Evolutionary conservation across 2,329 filamentous ascomycete genomes (phyloP).

Genomic region (Penicillium sp.): DNA sequence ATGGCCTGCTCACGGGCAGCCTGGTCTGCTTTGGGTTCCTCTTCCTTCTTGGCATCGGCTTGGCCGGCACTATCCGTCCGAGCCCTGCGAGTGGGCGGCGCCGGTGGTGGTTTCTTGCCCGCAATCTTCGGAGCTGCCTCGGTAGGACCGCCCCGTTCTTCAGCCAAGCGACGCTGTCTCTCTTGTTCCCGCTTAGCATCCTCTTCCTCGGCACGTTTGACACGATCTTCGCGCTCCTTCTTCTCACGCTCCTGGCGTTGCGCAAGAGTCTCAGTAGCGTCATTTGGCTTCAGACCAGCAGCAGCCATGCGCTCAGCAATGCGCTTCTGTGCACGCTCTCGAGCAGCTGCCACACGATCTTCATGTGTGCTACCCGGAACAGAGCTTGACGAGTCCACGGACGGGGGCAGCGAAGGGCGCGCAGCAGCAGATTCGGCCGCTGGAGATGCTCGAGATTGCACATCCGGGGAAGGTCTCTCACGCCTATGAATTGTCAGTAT

Average conservation of each 20-base stretch:
- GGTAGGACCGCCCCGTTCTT: conserved; percentile 64
- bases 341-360: conserved; percentile 92
- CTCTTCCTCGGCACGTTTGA: conserved; percentile 89
- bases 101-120: conserved; percentile 69
- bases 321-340: conserved; percentile 91
- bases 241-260: conserved; percentile 87
- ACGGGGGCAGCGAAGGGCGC: conserved; percentile 46
- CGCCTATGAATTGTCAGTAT: conserved; percentile 36
- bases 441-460: conserved; percentile 46
- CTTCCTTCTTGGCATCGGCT: conserved; percentile 57
- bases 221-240: conserved; percentile 79
- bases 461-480: conserved; percentile 53
- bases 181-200: conserved; percentile 85
- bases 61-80: conserved; percentile 54
- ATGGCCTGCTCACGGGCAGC: conserved; percentile 53
- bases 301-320: conserved; percentile 96
- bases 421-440: conserved; percentile 43
- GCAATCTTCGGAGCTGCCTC: conserved; percentile 54
- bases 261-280: conserved; percentile 73
- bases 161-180: conserved; percentile 75
- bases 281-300: conserved; percentile 80
- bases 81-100: conserved; percentile 69
- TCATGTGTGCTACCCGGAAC: conserved; percentile 85
- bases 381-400: conserved; percentile 63
- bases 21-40: conserved; percentile 62